These are phyloP conservation scores for Rhododendron williamsianum DNA, from an alignment of 148 eudicot species.

Conservation along the genomic window DNA sequence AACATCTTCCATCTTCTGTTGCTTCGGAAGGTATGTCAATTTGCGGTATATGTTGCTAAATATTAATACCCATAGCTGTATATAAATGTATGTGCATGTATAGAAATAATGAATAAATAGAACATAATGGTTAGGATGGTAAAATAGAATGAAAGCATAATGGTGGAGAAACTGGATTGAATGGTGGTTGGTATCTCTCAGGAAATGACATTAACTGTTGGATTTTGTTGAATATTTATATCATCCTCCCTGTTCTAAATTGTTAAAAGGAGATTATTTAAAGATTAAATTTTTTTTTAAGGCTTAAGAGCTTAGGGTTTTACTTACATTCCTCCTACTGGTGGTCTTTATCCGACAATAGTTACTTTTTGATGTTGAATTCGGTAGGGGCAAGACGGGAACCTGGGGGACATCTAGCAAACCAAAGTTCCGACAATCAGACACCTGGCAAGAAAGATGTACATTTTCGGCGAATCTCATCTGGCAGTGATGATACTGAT, in stretches of 20 bases:
- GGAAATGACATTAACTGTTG: neutral
- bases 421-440: constrained; percentile 27
- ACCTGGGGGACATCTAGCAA: constrained; percentile 25
- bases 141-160: neutral
- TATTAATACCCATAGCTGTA: neutral
- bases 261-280: neutral
- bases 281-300: neutral
- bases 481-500: constrained; percentile 62
- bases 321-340: neutral
- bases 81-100: neutral
- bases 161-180: neutral
- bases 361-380: constrained; percentile 2
- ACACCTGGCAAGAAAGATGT: constrained; percentile 45
- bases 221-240: neutral
- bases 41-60: neutral
- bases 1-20: constrained; percentile 23
- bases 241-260: neutral
- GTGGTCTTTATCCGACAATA: neutral
- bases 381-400: constrained; percentile 51
- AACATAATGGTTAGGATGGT: neutral
- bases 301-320: neutral
- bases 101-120: neutral
- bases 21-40: constrained; percentile 59
- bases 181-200: neutral
- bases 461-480: constrained; percentile 67